These are phyloP conservation scores for Porcisia hertigi DNA, from an alignment of 208 protist genomes.

Conservation along the genomic window DNA sequence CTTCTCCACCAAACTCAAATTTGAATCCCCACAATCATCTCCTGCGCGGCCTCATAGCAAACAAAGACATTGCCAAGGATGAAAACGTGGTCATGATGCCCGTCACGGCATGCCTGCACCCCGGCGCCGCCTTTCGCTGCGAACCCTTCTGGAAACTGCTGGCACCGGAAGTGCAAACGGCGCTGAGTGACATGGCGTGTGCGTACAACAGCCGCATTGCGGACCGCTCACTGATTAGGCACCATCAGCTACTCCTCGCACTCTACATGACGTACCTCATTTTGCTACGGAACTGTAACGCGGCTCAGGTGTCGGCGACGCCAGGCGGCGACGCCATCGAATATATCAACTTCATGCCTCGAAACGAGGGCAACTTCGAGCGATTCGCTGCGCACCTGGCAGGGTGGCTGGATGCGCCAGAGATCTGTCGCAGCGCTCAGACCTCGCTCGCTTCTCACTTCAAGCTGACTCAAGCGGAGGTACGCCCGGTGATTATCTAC, in stretches of 20 bases:
- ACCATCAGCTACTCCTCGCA: slow-evolving; percentile 80
- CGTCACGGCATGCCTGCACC: slow-evolving; percentile 60
- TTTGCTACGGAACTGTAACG: slow-evolving; percentile 40
- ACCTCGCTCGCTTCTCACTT: slow-evolving; percentile 49
- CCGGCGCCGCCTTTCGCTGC: slow-evolving; percentile 47
- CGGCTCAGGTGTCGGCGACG: slow-evolving; percentile 24
- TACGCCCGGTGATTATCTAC: slow-evolving; percentile 62
- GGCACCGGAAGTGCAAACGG: slow-evolving; percentile 26
- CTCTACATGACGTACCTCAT: slow-evolving; percentile 80
- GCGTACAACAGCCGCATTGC: slow-evolving; percentile 64
- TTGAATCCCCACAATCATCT: not conserved
- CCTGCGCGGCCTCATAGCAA: slow-evolving; percentile 77
- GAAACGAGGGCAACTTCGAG: slow-evolving; percentile 78
- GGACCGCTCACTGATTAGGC: slow-evolving; percentile 64
- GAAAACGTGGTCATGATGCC: slow-evolving; percentile 81
- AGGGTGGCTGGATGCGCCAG: slow-evolving; percentile 55
- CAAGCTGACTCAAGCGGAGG: slow-evolving; percentile 63
- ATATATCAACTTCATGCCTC: slow-evolving; percentile 81
- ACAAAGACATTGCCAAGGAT: slow-evolving; percentile 68
- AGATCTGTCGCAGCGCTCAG: slow-evolving; percentile 55
- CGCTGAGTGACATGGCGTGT: slow-evolving; percentile 2
- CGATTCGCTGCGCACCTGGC: slow-evolving; percentile 59
- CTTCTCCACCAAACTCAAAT: slow-evolving; percentile 8
- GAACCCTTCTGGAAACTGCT: slow-evolving; percentile 51
- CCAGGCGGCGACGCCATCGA: slow-evolving; percentile 45